Percentiles rank a stretch among this genome's conserved stretches.
Conservation (phyloP, 2,329 filamentous ascomycete species). For the Mycosphaerella sp. region DNA sequence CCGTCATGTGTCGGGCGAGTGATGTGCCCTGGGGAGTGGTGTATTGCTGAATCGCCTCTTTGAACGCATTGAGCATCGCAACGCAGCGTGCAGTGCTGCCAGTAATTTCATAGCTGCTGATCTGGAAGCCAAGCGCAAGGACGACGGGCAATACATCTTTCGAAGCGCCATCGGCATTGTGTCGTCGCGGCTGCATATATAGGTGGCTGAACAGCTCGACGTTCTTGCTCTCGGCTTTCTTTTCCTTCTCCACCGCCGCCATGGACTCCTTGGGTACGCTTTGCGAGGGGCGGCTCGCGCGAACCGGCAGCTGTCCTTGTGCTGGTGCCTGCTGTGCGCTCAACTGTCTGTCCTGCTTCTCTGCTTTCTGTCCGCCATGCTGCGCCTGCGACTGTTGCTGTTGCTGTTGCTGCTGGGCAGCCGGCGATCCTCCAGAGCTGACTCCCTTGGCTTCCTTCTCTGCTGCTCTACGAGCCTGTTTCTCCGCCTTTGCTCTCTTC, state of each 20-base stretch:
- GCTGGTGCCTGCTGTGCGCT: constrained; percentile 9
- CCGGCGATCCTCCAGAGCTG: constrained; percentile 2
- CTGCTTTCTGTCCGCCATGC: constrained; percentile 30
- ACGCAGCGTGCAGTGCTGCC: constrained; percentile 86
- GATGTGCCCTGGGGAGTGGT: constrained; percentile 78
- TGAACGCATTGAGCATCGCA: constrained; percentile 82
- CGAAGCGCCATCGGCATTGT: constrained; percentile 53
- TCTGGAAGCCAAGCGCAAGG: constrained; percentile 78
- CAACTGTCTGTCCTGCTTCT: constrained; percentile 30
- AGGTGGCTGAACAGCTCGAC: constrained; percentile 64
- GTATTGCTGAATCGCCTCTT: constrained; percentile 90
- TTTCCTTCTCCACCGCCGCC: constrained; percentile 44
- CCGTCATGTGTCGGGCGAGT: constrained; percentile 82
- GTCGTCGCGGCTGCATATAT: constrained; percentile 66
- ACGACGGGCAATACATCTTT: constrained; percentile 82
- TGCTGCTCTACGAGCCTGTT: constrained; percentile 70
- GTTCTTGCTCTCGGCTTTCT: constrained; percentile 54
- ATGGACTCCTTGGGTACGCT: constrained; percentile 38
- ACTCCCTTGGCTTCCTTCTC: constrained; percentile 29
- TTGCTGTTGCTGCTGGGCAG: constrained; percentile 18
- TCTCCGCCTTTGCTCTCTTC: constrained; percentile 84
- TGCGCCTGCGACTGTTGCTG: constrained; percentile 31
- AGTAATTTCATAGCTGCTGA: constrained; percentile 79
- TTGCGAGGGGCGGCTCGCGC: constrained; percentile 18
- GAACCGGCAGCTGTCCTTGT: constrained; percentile 29